Evolutionary conservation across 2,329 filamentous ascomycete species (phyloP).

Genomic region (Monosporascus cannonballus): DNA sequence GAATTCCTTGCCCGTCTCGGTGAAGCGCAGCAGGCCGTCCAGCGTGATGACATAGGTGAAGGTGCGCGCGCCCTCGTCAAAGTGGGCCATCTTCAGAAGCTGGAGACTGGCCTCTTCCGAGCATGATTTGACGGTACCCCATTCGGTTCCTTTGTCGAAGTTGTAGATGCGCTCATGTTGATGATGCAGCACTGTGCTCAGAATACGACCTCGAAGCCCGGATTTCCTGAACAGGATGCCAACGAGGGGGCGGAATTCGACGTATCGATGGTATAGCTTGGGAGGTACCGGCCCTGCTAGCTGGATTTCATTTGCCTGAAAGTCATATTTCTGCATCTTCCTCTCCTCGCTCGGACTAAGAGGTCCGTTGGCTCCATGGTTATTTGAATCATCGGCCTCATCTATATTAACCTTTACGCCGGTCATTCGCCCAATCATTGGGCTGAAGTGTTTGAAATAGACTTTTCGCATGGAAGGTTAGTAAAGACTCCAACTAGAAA

Average conservation of each 20-base stretch:
- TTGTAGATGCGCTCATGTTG: slow-evolving; percentile 89
- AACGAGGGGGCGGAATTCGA: slow-evolving; percentile 88
- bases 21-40: slow-evolving; percentile 82
- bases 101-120: slow-evolving; percentile 66
- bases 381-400: slow-evolving; percentile 40
- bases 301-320: slow-evolving; percentile 90
- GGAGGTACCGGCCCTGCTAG: slow-evolving; percentile 75
- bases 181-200: slow-evolving; percentile 82
- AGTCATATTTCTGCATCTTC: slow-evolving; percentile 73
- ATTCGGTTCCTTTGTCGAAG: slow-evolving; percentile 70
- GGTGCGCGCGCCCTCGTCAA: slow-evolving; percentile 76
- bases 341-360: slow-evolving; percentile 31
- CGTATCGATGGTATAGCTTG: slow-evolving; percentile 81
- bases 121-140: slow-evolving; percentile 61
- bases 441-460: slow-evolving; percentile 82
- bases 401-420: slow-evolving; percentile 64
- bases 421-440: slow-evolving; percentile 76
- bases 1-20: slow-evolving; percentile 92
- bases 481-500: too few species aligned
- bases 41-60: slow-evolving; percentile 91
- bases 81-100: slow-evolving; percentile 82
- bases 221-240: slow-evolving; percentile 78
- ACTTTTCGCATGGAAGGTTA: slow-evolving; percentile 8
- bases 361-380: slow-evolving; percentile 16
- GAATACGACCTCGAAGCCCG: slow-evolving; percentile 70